phyloP scores from a whole-genome alignment of 495 filamentous ascomycete species.

The Tuber borchii region DNA sequence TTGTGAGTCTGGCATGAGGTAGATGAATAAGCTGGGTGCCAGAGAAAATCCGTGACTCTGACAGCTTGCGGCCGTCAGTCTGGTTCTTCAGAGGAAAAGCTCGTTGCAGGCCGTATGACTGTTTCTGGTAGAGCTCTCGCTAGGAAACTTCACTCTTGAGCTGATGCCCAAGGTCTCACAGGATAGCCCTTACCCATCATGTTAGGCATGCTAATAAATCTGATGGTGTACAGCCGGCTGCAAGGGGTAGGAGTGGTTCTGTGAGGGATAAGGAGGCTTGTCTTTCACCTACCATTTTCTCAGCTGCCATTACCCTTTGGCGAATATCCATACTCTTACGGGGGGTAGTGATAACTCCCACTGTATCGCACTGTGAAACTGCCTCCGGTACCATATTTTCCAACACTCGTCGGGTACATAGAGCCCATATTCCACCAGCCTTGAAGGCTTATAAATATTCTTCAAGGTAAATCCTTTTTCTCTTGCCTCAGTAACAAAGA shows the following conservation, averaged over 20 bases:
- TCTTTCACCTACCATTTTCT: background rate
- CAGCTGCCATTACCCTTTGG: background rate
- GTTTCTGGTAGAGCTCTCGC: background rate
- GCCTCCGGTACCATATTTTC: background rate
- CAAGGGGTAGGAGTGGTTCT: background rate
- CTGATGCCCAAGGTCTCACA: background rate
- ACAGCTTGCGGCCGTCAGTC: background rate
- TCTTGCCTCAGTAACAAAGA: background rate
- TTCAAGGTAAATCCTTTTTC: background rate
- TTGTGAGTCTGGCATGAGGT: background rate
- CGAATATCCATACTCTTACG: background rate
- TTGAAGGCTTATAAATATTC: background rate
- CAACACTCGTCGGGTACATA: background rate
- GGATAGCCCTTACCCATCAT: background rate
- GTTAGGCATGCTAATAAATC: background rate
- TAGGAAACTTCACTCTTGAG: background rate
- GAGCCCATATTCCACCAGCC: background rate
- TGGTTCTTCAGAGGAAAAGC: background rate
- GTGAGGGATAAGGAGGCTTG: background rate
- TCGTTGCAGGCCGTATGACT: background rate
- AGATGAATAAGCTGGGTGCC: background rate
- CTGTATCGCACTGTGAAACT: background rate
- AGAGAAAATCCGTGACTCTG: background rate
- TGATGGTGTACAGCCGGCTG: background rate
- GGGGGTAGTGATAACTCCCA: background rate